Evolutionary conservation across 108 stramenopile species (phyloP).

Genomic region (Asterionellopsis glacialis): DNA sequence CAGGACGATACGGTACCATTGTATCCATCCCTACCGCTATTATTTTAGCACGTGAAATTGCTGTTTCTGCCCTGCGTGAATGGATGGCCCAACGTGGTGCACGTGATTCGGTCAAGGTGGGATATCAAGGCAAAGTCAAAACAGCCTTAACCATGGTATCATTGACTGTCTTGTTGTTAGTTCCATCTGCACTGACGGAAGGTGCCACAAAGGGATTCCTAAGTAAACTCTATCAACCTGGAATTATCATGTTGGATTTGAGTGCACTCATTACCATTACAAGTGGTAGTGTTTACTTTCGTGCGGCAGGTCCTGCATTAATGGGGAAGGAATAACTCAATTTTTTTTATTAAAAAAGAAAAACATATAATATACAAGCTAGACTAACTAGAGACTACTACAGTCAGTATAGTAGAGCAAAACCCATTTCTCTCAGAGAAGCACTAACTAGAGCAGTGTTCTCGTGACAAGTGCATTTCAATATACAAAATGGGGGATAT

Average conservation of each 20-base stretch:
- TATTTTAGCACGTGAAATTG: slow-evolving; percentile 88
- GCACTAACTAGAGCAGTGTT: too few species aligned
- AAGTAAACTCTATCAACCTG: slow-evolving; percentile 23
- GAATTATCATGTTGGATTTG: slow-evolving; percentile 52
- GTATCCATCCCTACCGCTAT: slow-evolving; percentile 75
- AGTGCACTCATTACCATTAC: slow-evolving; percentile 75
- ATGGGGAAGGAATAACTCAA: slow-evolving; percentile 37
- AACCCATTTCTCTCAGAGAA: too few species aligned
- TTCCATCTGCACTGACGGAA: slow-evolving; percentile 40
- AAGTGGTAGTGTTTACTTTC: slow-evolving; percentile 83
- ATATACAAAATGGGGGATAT: too few species aligned
- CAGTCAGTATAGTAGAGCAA: too few species aligned
- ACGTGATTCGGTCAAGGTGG: slow-evolving; percentile 84
- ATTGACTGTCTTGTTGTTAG: slow-evolving; percentile 53
- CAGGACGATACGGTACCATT: slow-evolving; percentile 65
- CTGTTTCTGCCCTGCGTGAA: slow-evolving; percentile 89
- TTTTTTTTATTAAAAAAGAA: not conserved
- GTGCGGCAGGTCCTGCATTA: slow-evolving; percentile 63
- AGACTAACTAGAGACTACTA: too few species aligned
- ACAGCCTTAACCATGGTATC: slow-evolving; percentile 79
- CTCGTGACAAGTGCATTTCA: too few species aligned
- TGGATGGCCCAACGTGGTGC: slow-evolving; percentile 89
- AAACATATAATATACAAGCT: too few species aligned
- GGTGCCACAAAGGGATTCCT: slow-evolving; percentile 8
- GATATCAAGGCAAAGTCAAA: slow-evolving; percentile 83